Evolutionary conservation across 129 eudicot genomes (phyloP), one percentile per base, ranked within the genome.

Genomic region (Sambucus nigra): DNA sequence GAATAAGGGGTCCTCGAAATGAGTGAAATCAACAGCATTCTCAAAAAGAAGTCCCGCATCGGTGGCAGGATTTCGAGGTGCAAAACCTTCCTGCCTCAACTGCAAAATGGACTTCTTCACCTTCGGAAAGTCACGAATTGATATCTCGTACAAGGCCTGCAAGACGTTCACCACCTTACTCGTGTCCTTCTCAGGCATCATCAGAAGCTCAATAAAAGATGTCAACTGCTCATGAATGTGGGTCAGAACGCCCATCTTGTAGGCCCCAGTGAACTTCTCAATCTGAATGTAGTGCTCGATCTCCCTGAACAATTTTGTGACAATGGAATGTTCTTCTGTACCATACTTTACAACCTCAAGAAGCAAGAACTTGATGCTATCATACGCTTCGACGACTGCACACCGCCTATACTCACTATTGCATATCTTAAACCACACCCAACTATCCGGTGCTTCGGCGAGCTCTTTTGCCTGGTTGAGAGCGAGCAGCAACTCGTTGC

Each of bases 331-430:
- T 59, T 89, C 97, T 41, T 81, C 95, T 5, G 97, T 64, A 11
- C 67, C 61, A 21, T 59, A 60, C 47, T 84, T 79, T 28, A 89
- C 55, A 23, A 89, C 76, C 40, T 71, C 72, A 38, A 49, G 81
- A 35, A 88, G 71, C 75, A 89, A 44, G 61, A 39, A 81, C 69
- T 82, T 84, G 47, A 89, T 55, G 58, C 93, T 75, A 47, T 88
- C 88, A 72, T 81, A 89, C 19, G 78, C 86, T 70, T 89, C 97
- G 23, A 82, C 71, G 31, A 84, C 88, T 5, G 97, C 97, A 56
- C 97, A 81, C 61, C 97, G 68, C 33, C 97, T 74, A 21, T 89
- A 89, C 72, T 89, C 97, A 48, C 25, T 76, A 70, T 74, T 89
- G 78, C 88, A 89, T 35, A 84, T 79, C 69, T 72, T 78, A 47